phyloP scores from a whole-genome alignment of 345 rosid species.

The Arabidopsis arenosa region DNA sequence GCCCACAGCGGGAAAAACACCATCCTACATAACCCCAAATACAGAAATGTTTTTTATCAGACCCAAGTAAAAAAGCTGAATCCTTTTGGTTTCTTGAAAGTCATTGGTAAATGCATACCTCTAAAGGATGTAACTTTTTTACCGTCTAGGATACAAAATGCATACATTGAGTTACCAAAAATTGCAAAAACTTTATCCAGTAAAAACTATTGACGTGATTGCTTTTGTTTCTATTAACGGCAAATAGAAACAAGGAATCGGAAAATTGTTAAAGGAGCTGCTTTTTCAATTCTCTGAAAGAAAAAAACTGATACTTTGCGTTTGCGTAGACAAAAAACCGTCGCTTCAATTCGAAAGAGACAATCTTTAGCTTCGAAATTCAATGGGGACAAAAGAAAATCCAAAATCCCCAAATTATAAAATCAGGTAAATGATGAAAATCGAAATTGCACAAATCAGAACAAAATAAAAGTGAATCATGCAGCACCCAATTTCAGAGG shows the following conservation, averaged over 20 bases:
- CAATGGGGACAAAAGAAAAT: background rate
- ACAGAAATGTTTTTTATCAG: background rate
- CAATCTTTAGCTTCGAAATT: conserved; percentile 22
- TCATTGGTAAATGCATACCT: conserved; percentile 10
- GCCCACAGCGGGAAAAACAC: conserved; percentile 86
- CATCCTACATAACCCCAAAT: conserved; percentile 58
- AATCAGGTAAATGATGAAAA: background rate
- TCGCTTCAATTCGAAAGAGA: conserved; percentile 6
- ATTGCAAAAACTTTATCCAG: conserved; percentile 4
- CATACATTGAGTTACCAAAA: conserved; percentile 22
- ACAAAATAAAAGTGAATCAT: background rate
- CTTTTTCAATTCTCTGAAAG: conserved; percentile 3
- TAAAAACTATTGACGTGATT: conserved; percentile 11
- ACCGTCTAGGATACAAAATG: background rate
- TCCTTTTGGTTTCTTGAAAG: background rate
- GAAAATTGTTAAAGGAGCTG: conserved; percentile 1
- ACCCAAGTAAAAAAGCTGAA: background rate
- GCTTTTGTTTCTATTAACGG: background rate
- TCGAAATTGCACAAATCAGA: conserved; percentile 33
- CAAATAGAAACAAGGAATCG: conserved; percentile 27
- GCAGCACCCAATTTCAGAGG: conserved; percentile 16
- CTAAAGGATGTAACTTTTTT: conserved; percentile 10
- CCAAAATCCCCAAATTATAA: background rate
- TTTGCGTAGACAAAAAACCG: no score
- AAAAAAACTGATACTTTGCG: background rate